Evolutionary conservation across 345 rosid genomes (phyloP).

Genomic region (Rubroshorea leprosula): DNA sequence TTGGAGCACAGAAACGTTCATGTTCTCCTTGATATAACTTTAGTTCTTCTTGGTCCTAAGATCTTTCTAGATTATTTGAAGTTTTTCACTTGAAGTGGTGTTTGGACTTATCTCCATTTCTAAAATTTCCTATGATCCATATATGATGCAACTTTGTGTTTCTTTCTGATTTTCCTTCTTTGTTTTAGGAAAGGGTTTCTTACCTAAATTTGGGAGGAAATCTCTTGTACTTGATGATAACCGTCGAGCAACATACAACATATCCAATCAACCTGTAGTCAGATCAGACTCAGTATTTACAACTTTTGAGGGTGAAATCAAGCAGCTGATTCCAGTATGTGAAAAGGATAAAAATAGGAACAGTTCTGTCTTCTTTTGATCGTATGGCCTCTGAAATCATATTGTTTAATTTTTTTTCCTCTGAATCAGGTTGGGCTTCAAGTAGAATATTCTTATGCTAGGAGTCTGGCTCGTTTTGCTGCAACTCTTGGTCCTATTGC

Average conservation of each 20-base stretch:
- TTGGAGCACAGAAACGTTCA: too few species aligned
- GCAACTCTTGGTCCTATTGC: slow-evolving; percentile 80
- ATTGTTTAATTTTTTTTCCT: slow-evolving; percentile 11
- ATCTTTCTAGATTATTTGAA: too few species aligned
- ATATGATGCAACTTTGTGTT: neutral
- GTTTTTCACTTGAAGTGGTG: neutral
- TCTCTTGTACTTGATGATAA: slow-evolving; percentile 51
- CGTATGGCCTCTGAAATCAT: slow-evolving; percentile 7
- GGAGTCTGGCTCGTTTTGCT: slow-evolving; percentile 84
- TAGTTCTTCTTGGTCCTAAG: too few species aligned
- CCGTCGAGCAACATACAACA: slow-evolving; percentile 53
- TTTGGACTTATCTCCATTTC: neutral
- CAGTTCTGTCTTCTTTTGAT: slow-evolving; percentile 6
- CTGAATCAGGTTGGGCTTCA: slow-evolving; percentile 71
- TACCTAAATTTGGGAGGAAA: slow-evolving; percentile 52
- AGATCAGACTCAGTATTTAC: slow-evolving; percentile 66
- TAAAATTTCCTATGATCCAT: neutral
- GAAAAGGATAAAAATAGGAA: slow-evolving; percentile 2
- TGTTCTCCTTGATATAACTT: neutral
- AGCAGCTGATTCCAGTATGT: slow-evolving; percentile 82
- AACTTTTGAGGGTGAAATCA: slow-evolving; percentile 71
- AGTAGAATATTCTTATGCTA: slow-evolving; percentile 74
- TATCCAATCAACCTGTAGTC: slow-evolving; percentile 36
- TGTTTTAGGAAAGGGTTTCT: slow-evolving; percentile 49
- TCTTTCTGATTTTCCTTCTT: neutral